A percentile compares a stretch with the other conserved stretches of the same genome.
Evolutionary conservation across 805 yeast species (phyloP).

Genomic region (Ogataea methanolica): DNA sequence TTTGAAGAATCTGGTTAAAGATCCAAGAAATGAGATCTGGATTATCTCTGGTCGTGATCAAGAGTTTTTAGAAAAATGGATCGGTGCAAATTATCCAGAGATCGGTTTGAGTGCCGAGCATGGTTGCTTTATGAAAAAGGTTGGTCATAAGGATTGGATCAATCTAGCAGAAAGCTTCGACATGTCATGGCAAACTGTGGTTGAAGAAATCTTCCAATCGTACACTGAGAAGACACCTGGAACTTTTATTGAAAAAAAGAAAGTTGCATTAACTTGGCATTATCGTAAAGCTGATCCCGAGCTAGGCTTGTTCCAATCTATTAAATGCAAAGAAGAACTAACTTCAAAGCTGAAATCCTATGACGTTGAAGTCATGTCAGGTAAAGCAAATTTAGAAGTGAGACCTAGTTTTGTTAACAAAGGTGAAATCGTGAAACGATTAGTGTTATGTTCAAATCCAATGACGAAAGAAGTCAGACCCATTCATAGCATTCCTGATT

Average conservation of each 20-base stretch:
- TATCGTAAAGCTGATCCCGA: constrained; percentile 94
- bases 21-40: constrained; percentile 87
- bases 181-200: constrained; percentile 93
- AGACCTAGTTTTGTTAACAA: constrained; percentile 92
- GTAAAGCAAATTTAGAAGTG: constrained; percentile 97
- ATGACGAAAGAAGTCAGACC: constrained; percentile 21
- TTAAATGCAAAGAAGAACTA: constrained; percentile 62
- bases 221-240: constrained; percentile 92
- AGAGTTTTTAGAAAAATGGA: constrained; percentile 80
- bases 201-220: constrained; percentile 62
- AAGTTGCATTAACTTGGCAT: constrained; percentile 97
- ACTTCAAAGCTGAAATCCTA: constrained; percentile 52
- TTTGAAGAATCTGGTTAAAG: constrained; percentile 57
- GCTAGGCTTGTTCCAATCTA: constrained; percentile 82
- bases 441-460: constrained; percentile 65
- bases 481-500: constrained; percentile 62
- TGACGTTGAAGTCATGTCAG: constrained; percentile 93
- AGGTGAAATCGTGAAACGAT: constrained; percentile 88
- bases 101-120: constrained; percentile 94
- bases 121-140: constrained; percentile 87
- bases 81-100: constrained; percentile 57
- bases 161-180: constrained; percentile 79
- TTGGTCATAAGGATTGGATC: constrained; percentile 66
- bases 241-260: constrained; percentile 76
- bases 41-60: constrained; percentile 95